Percentiles rank a stretch among this genome's conserved stretches.
These are phyloP conservation scores for Tulasnella sp. DNA, from an alignment of 768 basidiomycete genomes.

Conservation along the genomic window DNA sequence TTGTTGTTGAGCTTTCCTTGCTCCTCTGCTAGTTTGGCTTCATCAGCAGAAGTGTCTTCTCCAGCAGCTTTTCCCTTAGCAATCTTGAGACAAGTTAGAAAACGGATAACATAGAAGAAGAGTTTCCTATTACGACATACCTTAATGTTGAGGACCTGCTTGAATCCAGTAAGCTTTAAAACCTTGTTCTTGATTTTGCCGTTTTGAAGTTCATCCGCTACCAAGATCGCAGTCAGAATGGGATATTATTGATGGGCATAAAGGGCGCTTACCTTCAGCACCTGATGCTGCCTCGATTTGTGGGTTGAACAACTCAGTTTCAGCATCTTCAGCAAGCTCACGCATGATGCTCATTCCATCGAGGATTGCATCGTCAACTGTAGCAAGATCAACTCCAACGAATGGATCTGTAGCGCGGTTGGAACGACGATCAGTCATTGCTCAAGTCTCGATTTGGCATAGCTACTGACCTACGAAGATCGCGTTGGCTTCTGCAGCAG, in stretches of 20 bases:
- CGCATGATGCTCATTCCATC: constrained; percentile 27
- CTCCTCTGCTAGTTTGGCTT: constrained; percentile 24
- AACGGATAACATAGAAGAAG: not conserved
- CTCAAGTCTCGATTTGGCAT: too few relatives aligned
- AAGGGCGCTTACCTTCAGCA: constrained; percentile 19
- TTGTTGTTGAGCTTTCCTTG: constrained; percentile 29
- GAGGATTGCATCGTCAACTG: constrained; percentile 24
- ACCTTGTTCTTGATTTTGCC: constrained; percentile 38
- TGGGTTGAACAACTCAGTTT: constrained; percentile 30
- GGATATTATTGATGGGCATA: not conserved
- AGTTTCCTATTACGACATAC: constrained; percentile 14
- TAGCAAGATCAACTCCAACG: constrained; percentile 25
- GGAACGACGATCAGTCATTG: not conserved
- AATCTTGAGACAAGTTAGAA: constrained; percentile 24
- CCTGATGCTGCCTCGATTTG: constrained; percentile 28
- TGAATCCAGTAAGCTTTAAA: constrained; percentile 31
- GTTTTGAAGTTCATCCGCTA: constrained; percentile 27
- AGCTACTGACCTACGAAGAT: constrained; percentile 29
- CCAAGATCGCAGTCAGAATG: not conserved
- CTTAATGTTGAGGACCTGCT: constrained; percentile 21
- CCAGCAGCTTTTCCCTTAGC: constrained; percentile 29
- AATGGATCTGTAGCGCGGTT: not conserved
- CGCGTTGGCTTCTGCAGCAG: constrained; percentile 28
- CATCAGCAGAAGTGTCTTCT: constrained; percentile 23
- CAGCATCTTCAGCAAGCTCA: constrained; percentile 29